Base-by-base conservation (phyloP, 441 rosid genomes). In the Syzygium malaccense region DNA sequence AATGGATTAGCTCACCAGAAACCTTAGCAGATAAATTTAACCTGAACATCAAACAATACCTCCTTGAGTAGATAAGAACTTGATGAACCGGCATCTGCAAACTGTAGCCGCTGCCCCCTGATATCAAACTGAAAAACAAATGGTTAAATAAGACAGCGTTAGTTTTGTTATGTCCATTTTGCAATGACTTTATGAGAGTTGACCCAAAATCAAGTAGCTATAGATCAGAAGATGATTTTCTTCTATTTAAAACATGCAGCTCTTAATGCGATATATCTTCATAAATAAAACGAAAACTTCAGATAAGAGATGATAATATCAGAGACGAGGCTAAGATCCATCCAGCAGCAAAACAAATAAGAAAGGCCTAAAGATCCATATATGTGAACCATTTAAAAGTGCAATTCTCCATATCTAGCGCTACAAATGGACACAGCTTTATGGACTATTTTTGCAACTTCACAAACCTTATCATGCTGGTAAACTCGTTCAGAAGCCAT, bases 41-140 rank as follows among this genome's bases (percentile, higher is more conserved):
- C 62, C 15, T 89, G 60, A 62, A 62, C 85, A 85, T 75, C 55
- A 28, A 88, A 86, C 55, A 88, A 88, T 89, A 98, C 99, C 98
- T 97, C 99, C 93, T 98, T 96, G 91, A 92, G 94, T 41, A 97
- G 93, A 94, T 95, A 96, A 85, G 99, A 98, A 83, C 99, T 95
- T 56, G 98, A 95, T n/a, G 97, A 92, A 91, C 91, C 93, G 68
- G 93, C 93, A 91, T 95, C 94, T 86, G 96, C 98, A 93, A 98
- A 96, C 92, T 95, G 92, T 90, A 94, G 93, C 56, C 94, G 95
- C 55, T 95, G 99, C 93, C 96, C 99, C 94, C 95, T 95, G 88
- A 89, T 92, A 91, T 96, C 94, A 89, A 93, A 92, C 99, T 97
- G 96, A 91, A 94, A 93, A 56, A 91, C 88, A 86, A 90, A 91